Base-by-base conservation (phyloP, 2,329 filamentous ascomycete species). In the Domatiomyces globalis region DNA sequence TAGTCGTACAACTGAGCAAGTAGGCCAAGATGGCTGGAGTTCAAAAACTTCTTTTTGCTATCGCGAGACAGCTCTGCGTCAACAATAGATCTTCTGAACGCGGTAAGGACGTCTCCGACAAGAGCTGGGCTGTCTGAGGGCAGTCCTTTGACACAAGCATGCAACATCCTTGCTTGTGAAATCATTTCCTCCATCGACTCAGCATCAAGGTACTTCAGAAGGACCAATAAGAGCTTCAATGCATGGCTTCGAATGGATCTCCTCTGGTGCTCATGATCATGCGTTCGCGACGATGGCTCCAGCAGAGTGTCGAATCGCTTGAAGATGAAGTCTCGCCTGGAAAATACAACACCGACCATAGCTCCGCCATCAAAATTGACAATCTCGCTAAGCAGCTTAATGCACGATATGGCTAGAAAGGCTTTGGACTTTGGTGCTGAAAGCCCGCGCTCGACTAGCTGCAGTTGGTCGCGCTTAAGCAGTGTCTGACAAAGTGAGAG, bases 311-410 rank as follows among this genome's bases (percentile, higher is more conserved):
- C 83, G 2, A 98, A 71, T 5, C 83, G 82, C 61, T 87, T 84
- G 52, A 94, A 83, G 0, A 87, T 92, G 53, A 80, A 82, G 60
- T 87, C 81, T 59, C 87, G 79, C 29, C 82, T 81, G 49, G 84
- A 77, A 65, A 94, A 94, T 33, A 95, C 75, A 45, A 82, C 76
- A 58, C 80, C 82, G 25, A 89, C 87, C 51, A 88, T 75, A 43
- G 80, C 78, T 12, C 92, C 94, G 15, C 88, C 88, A 66, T 96
- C 89, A 57, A 95, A 84, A 50, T 76, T 81, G 15, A 87, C 79
- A n/a, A 89, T 76, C 68, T 98, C 90, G 49, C 83, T 85, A 54
- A 98, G 75, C 49, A 98, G 71, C 51, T 90, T 81, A 53, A 98
- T 71, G 20, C 85, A 89, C 0, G 92, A 90, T 2, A 87, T 92